A percentile compares a stretch with the other conserved stretches of the same genome.
phyloP scores from a whole-genome alignment of 2,329 filamentous ascomycete genomes.

The Penicillium sp. region DNA sequence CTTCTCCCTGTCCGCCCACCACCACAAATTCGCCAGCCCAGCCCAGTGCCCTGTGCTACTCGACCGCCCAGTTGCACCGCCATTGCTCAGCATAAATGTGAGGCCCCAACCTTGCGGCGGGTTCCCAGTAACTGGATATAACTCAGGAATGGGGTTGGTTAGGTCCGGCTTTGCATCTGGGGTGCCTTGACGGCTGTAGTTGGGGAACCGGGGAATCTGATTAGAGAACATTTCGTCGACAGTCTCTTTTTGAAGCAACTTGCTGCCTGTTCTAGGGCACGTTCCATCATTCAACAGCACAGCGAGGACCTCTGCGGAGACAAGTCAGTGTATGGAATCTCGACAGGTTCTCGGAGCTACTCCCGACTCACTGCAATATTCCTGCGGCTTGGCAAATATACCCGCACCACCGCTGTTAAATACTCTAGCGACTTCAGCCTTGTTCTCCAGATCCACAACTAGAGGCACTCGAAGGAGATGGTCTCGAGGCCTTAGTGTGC shows the following conservation, averaged over 20 bases:
- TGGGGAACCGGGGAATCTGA: conserved; percentile 56
- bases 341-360: neutral
- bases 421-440: conserved; percentile 43
- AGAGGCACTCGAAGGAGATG: conserved; percentile 53
- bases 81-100: conserved; percentile 54
- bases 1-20: conserved; percentile 62
- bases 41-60: conserved; percentile 56
- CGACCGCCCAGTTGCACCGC: conserved; percentile 53
- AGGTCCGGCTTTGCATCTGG: conserved; percentile 50
- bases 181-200: conserved; percentile 51
- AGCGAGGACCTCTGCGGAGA: conserved; percentile 54
- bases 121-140: conserved; percentile 46
- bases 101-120: conserved; percentile 65
- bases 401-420: conserved; percentile 64
- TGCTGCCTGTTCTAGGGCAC: conserved; percentile 54
- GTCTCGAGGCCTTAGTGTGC: conserved; percentile 44
- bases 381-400: conserved; percentile 57
- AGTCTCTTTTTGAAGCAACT: conserved; percentile 56
- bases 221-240: conserved; percentile 66
- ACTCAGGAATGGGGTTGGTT: conserved; percentile 49
- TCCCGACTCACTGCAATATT: conserved; percentile 52
- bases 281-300: conserved; percentile 64
- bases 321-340: neutral
- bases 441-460: conserved; percentile 35
- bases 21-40: conserved; percentile 60